A percentile compares a stretch with the other conserved stretches of the same genome.
These are phyloP conservation scores for Hortiboletus flavorubellus DNA, from an alignment of 768 basidiomycete genomes.

Conservation along the genomic window DNA sequence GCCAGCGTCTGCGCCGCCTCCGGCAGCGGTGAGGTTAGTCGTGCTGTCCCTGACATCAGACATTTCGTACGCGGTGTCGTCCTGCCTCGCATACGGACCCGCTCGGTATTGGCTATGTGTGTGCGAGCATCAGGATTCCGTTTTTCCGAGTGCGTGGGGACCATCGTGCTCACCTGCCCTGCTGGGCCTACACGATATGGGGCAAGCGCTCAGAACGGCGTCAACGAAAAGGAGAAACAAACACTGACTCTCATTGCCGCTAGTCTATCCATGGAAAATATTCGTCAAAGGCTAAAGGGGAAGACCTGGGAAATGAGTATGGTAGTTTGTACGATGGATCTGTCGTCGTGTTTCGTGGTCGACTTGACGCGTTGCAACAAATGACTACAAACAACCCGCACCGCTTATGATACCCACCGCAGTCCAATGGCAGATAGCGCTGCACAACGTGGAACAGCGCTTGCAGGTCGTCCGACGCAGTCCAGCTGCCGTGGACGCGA, in stretches of 20 bases:
- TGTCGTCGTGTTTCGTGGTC: background rate
- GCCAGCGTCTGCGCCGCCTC: conserved; percentile 36
- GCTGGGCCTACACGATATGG: conserved; percentile 52
- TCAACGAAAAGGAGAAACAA: background rate
- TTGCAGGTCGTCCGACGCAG: no score
- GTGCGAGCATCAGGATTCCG: background rate
- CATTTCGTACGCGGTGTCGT: conserved; percentile 64
- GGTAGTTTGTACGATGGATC: background rate
- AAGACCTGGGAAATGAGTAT: background rate
- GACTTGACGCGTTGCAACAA: conserved; percentile 8
- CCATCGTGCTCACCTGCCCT: conserved; percentile 44
- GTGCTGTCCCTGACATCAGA: conserved; percentile 60
- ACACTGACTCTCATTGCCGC: conserved; percentile 75
- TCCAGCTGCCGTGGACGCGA: no score
- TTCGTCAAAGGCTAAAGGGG: conserved; percentile 50
- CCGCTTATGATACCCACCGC: background rate
- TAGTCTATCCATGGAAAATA: conserved; percentile 69
- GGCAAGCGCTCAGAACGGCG: conserved; percentile 5
- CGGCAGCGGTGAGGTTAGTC: conserved; percentile 42
- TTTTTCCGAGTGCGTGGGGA: background rate
- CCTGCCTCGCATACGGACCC: conserved; percentile 69
- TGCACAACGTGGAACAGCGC: no score
- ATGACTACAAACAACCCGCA: conserved; percentile 16
- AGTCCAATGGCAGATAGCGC: no score
- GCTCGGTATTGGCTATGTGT: conserved; percentile 34